Conservation (phyloP, 2,329 filamentous ascomycete species). For the Alternaria arbusti region DNA sequence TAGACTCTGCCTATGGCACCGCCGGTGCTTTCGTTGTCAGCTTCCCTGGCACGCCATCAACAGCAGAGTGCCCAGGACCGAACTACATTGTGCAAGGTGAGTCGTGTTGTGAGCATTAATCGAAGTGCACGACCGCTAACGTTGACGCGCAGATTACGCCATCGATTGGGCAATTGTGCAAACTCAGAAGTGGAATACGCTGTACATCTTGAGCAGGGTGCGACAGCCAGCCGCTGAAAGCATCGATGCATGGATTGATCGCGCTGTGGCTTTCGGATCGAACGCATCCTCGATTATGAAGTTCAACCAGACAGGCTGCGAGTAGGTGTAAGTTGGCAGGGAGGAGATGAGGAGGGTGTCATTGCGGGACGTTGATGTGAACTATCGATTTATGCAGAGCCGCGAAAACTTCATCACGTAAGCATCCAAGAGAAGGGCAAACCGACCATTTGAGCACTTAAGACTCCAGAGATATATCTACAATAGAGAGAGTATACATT, state of each 20-base stretch:
- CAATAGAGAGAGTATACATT: neutral
- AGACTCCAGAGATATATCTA: neutral
- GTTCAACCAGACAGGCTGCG: constrained; percentile 28
- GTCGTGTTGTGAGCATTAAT: neutral
- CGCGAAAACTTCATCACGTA: neutral
- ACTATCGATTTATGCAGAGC: neutral
- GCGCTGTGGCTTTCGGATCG: constrained; percentile 18
- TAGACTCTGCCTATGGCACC: constrained; percentile 24
- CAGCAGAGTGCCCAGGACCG: constrained; percentile 28
- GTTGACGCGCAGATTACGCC: constrained; percentile 22
- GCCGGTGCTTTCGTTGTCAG: constrained; percentile 32
- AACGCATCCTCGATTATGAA: constrained; percentile 21
- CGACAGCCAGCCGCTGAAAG: constrained; percentile 23
- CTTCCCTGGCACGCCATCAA: constrained; percentile 26
- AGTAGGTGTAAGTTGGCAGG: neutral
- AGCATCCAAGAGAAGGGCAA: neutral
- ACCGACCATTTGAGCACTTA: neutral
- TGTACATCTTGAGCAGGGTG: constrained; percentile 37
- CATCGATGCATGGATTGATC: constrained; percentile 27
- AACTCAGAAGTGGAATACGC: constrained; percentile 35
- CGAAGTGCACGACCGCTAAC: neutral
- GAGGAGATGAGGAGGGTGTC: neutral
- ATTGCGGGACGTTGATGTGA: neutral
- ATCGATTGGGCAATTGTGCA: constrained; percentile 38
- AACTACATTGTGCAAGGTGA: constrained; percentile 42